Percentiles rank a stretch among this genome's conserved stretches.
Evolutionary conservation across 495 filamentous ascomycete species (phyloP).

Genomic region (Aspergillus sclerotioniger): DNA sequence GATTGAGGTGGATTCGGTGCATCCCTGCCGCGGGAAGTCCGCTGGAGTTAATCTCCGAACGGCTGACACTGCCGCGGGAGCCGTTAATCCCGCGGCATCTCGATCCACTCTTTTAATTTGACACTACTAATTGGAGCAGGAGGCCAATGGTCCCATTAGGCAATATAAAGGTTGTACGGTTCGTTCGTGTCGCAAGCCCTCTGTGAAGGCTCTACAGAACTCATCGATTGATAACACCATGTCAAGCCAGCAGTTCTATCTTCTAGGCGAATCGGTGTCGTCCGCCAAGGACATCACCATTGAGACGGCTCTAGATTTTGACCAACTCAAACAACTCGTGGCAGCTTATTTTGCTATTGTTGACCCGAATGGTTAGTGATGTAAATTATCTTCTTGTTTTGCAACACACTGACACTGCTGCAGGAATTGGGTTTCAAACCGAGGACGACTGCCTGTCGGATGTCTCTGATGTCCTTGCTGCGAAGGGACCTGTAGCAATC

Average conservation of each 20-base stretch:
- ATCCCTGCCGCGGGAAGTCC: neutral
- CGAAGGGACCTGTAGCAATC: constrained; percentile 34
- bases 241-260: constrained; percentile 39
- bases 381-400: neutral
- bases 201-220: neutral
- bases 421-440: constrained; percentile 41
- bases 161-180: neutral
- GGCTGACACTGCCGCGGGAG: neutral
- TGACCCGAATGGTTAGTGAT: constrained; percentile 22
- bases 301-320: constrained; percentile 28
- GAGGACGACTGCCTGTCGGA: constrained; percentile 26
- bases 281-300: constrained; percentile 39
- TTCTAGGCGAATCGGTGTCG: constrained; percentile 41
- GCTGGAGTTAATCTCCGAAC: neutral
- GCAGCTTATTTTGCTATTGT: constrained; percentile 47
- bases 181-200: neutral
- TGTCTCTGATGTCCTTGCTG: constrained; percentile 28
- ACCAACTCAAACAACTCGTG: constrained; percentile 37
- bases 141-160: neutral
- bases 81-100: constrained; percentile 1
- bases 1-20: neutral
- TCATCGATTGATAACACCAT: constrained; percentile 16
- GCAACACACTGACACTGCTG: neutral
- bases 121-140: neutral
- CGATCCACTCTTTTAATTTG: neutral